phyloP scores from a whole-genome alignment of 805 yeast species.

The Candida methanosorbosa region DNA sequence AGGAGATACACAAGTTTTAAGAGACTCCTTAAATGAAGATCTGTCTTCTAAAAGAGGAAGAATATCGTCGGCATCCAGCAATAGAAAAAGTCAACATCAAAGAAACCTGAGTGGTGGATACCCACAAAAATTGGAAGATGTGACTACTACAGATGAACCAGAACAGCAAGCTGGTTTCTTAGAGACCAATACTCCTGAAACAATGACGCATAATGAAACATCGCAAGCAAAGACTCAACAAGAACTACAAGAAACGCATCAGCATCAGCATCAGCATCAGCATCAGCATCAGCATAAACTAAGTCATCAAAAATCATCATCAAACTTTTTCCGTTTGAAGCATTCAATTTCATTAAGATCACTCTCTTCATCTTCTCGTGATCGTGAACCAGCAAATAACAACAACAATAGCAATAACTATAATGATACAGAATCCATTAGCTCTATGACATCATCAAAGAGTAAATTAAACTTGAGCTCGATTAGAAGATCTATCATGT shows the following conservation, averaged over 20 bases:
- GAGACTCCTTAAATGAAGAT: too few relatives aligned
- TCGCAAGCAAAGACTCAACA: too few relatives aligned
- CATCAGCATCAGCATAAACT: neutral
- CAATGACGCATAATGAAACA: too few relatives aligned
- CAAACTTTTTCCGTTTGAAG: constrained; percentile 10
- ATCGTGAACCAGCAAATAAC: constrained; percentile 4
- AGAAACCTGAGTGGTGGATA: neutral
- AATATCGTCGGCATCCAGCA: too few relatives aligned
- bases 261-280: neutral
- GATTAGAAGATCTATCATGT: constrained; percentile 10
- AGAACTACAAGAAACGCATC: neutral
- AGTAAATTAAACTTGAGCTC: constrained; percentile 4
- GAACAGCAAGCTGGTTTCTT: too few relatives aligned
- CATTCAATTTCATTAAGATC: constrained; percentile 24
- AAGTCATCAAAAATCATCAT: neutral
- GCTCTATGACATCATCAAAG: constrained; percentile 6
- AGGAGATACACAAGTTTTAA: too few relatives aligned
- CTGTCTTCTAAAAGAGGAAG: too few relatives aligned
- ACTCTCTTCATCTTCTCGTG: constrained; percentile 6
- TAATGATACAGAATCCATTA: constrained; percentile 10
- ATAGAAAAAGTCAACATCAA: too few relatives aligned
- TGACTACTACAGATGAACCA: neutral
- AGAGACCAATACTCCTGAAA: too few relatives aligned
- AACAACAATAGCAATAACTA: too few relatives aligned
- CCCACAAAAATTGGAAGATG: neutral